Evolutionary conservation across 306 rosid species (phyloP), one percentile per base, ranked within the genome.

Genomic region (Quercus suber): DNA sequence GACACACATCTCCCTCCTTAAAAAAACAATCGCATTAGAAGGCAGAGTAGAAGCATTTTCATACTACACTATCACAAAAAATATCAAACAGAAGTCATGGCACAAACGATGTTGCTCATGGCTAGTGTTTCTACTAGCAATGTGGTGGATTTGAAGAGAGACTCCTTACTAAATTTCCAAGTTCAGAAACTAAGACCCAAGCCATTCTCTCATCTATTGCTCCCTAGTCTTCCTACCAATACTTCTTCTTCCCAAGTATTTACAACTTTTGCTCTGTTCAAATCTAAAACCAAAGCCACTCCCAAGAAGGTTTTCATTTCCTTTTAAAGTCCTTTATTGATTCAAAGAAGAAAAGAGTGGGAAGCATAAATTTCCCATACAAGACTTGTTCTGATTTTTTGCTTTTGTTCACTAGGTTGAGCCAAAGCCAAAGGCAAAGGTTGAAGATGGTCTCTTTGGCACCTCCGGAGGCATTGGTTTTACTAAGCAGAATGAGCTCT

Each of bases 381-480:
- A 33, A 19, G 8, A 35, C 17, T 73, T 33, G 52, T 28, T 75
- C 15, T 84, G 14, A 78, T 31, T 58, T 18, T 69, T 56, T 63
- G 37, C 80, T 31, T 31, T 41, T 74, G 37, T 27, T 74, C 23
- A 10, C 25, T 83, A 95, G 99, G 97, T 78, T 77, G 10, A 82
- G 81, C 77, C 92, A 21, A 93, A 95, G 88, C 84, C 82, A 20
- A 93, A 95, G 88, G 85, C 75, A 20, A 93, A 90, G 90, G 98
- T 93, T 80, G 99, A 95, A 85, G 92, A 88, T 81, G 99, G 99
- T 25, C 2, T 95, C 60, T 93, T 95, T 77, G 99, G 99, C 19
- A 95, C 99, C 74, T 95, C 99, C 1, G 99, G 99, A 19, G 99
- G 99, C 51, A 88, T 95, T 87, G 99, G 98, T 37, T 95, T 95